Base-by-base conservation (phyloP, 2,329 filamentous ascomycete genomes). In the Trichoderma sp. region DNA sequence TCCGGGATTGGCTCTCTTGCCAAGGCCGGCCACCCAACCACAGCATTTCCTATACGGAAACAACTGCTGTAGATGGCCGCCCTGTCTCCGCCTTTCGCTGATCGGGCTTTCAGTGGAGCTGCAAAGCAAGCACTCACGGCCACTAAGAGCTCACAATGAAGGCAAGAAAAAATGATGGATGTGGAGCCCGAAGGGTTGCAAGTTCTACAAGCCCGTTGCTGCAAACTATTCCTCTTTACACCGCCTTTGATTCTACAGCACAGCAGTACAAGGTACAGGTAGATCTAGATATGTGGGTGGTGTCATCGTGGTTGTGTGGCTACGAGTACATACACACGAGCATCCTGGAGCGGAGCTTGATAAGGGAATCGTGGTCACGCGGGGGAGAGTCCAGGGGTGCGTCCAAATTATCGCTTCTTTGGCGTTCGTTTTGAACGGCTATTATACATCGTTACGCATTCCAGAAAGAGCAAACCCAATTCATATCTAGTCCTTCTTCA, bases 401-500 rank as follows among this genome's bases (percentile, higher is more conserved):
- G 61, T 68, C 32, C 53, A 71, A 51, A 58, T 39, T 53, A 36
- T 39, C 30, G 43, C 64, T 68, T 68, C 47, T 63, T 66, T 15
- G 28, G 51, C 43, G 11, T 62, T 58, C 57, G 43, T 58, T 21
- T 39, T 72, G 65, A 72, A 67, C 67, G 63, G 36, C 57, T 81
- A 77, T 78, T 79, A 70, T 81, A 81, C 80, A 82, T 76, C 74
- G 71, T 73, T 74, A 65, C 65, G 66, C 68, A 58, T 58, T 57
- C 62, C n/a, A 71, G 15, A 62, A 34, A 61, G 18, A 60, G 15
- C 43, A 68, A 43, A 28, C 26, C 28, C 30, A 26, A 30, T 3
- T 63, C 66, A 57, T 64, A 26, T 78, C 73, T 92, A 97, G 83
- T 97, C 94, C 85, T 91, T 91, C 93, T 99, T 99, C 85, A 99